Evolutionary conservation across 2,329 filamentous ascomycete species (phyloP).

Genomic region (Aureobasidium sp.): DNA sequence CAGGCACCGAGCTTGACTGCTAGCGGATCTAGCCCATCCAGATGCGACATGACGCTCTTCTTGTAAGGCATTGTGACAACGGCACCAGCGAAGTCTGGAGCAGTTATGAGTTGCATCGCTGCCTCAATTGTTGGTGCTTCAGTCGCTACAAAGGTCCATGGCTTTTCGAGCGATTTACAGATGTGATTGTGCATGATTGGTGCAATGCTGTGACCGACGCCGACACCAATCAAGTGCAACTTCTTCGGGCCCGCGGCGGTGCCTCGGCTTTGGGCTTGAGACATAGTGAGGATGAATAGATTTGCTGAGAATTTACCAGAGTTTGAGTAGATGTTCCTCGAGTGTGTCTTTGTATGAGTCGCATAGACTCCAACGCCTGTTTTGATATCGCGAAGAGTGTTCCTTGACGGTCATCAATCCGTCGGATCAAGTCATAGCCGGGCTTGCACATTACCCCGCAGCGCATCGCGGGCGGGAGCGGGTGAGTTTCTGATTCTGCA

Average conservation of each 20-base stretch:
- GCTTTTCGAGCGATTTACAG: constrained; percentile 28
- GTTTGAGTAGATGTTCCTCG: no score
- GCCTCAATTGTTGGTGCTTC: constrained; percentile 32
- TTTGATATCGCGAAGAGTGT: no score
- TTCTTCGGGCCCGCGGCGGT: not conserved
- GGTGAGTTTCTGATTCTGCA: no score
- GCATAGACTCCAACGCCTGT: no score
- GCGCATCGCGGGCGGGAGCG: no score
- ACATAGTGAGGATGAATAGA: not conserved
- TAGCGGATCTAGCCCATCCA: constrained; percentile 34
- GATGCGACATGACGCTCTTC: constrained; percentile 29
- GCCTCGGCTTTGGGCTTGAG: not conserved
- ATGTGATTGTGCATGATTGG: constrained; percentile 37
- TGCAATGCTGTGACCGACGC: constrained; percentile 37
- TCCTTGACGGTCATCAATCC: no score
- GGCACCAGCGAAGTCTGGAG: constrained; percentile 27
- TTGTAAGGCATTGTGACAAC: constrained; percentile 42
- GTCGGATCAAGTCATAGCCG: no score
- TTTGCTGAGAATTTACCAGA: no score
- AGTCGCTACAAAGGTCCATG: constrained; percentile 32
- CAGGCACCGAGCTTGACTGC: constrained; percentile 33
- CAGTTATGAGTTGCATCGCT: constrained; percentile 26
- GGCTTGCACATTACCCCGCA: no score
- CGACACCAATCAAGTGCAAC: constrained; percentile 34
- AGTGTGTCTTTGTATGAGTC: no score